phyloP scores from a whole-genome alignment of 2,329 filamentous ascomycete species.

The Colletotrichum salicis region DNA sequence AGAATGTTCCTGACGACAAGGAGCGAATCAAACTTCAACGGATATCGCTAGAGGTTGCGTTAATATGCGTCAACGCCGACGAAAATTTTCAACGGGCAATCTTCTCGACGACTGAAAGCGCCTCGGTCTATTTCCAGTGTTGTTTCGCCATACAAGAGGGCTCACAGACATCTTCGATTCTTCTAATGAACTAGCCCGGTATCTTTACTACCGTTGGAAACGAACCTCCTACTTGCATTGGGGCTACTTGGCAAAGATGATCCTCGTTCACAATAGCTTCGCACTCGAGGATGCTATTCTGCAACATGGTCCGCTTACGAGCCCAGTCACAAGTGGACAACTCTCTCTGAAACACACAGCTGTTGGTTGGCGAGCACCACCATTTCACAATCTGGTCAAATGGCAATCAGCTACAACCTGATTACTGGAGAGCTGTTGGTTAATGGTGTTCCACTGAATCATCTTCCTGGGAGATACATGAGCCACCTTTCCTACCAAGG shows the following conservation, averaged over 20 bases:
- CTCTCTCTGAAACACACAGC: not conserved
- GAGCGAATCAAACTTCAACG: constrained; percentile 45
- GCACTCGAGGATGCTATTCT: constrained; percentile 3
- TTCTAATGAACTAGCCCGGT: not conserved
- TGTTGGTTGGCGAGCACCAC: constrained; percentile 2
- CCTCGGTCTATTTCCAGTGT: constrained; percentile 48
- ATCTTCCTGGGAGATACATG: constrained; percentile 58
- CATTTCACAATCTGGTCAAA: not conserved
- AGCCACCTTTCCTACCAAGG: constrained; percentile 49
- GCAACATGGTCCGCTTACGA: not conserved
- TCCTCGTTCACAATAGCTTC: not conserved
- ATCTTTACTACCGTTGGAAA: constrained; percentile 10
- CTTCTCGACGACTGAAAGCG: constrained; percentile 39
- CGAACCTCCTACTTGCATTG: not conserved
- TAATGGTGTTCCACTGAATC: constrained; percentile 58
- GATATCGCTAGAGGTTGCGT: constrained; percentile 50
- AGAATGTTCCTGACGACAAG: constrained; percentile 38
- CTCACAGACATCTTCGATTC: not conserved
- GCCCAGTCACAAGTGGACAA: not conserved
- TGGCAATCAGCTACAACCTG: constrained; percentile 58
- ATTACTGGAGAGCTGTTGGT: constrained; percentile 63
- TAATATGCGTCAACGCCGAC: constrained; percentile 58
- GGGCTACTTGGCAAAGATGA: not conserved
- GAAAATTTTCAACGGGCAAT: constrained; percentile 38
- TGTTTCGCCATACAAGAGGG: constrained; percentile 49